Evolutionary conservation across 345 rosid genomes (phyloP).

Genomic region (Geranium rotundifolium): DNA sequence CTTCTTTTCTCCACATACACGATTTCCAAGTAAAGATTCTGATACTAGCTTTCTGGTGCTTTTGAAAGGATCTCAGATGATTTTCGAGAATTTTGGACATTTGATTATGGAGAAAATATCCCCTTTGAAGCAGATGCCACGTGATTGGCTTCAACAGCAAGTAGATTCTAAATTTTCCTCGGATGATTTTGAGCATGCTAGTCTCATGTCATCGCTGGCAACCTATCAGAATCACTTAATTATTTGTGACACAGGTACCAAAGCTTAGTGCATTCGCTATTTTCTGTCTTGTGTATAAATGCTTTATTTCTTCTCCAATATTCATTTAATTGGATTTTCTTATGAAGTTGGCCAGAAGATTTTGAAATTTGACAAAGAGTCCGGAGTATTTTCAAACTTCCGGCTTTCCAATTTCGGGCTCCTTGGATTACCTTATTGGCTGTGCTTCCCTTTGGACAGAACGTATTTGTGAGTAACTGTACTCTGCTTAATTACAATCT

Average conservation of each 20-base stretch:
- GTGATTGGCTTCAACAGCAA: constrained; percentile 42
- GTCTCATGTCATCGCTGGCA: constrained; percentile 52
- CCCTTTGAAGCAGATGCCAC: constrained; percentile 46
- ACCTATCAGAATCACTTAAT: constrained; percentile 36
- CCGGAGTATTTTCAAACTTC: constrained; percentile 49
- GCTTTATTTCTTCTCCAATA: constrained; percentile 3
- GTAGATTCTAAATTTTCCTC: constrained; percentile 20
- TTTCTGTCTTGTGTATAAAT: not conserved
- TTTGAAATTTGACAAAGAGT: constrained; percentile 44
- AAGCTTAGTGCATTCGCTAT: not conserved
- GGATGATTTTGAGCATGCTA: constrained; percentile 25
- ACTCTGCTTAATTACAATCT: constrained; percentile 4
- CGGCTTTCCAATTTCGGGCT: constrained; percentile 58
- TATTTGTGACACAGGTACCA: constrained; percentile 56
- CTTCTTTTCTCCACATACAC: constrained; percentile 1
- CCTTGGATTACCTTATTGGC: constrained; percentile 91
- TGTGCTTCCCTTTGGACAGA: constrained; percentile 51
- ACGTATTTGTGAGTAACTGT: constrained; percentile 52
- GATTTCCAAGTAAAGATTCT: constrained; percentile 1
- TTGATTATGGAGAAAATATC: constrained; percentile 51
- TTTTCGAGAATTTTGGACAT: constrained; percentile 41
- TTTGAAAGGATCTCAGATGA: constrained; percentile 34
- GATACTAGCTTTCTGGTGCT: not conserved
- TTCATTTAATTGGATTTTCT: constrained; percentile 13
- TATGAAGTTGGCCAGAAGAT: constrained; percentile 66